phyloP scores from a whole-genome alignment of 805 yeast genomes.

The Cyberlindnera americana region DNA sequence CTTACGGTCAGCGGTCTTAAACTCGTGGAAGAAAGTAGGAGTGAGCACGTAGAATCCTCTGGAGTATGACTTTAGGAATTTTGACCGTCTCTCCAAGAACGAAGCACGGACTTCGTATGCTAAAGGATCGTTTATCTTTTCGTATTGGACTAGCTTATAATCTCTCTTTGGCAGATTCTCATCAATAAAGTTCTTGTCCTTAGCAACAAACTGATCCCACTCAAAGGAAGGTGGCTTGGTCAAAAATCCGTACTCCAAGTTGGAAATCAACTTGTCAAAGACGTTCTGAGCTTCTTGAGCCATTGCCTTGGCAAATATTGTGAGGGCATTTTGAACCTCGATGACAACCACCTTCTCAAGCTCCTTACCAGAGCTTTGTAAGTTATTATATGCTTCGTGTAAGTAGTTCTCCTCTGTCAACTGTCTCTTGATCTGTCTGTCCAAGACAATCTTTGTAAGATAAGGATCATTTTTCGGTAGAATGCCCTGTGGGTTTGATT shows the following conservation, averaged over 20 bases:
- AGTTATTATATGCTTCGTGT: conserved; percentile 83
- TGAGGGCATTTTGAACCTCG: conserved; percentile 81
- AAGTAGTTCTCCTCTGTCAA: conserved; percentile 79
- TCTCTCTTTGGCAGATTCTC: conserved; percentile 59
- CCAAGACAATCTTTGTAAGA: conserved; percentile 65
- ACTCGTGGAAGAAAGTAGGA: conserved; percentile 84
- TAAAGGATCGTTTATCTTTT: conserved; percentile 65
- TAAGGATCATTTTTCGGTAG: conserved; percentile 75
- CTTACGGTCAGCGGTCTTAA: conserved; percentile 77
- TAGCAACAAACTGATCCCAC: conserved; percentile 80
- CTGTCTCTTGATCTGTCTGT: conserved; percentile 73
- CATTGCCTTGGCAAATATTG: conserved; percentile 64
- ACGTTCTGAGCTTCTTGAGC: conserved; percentile 74
- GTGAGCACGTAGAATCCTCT: conserved; percentile 90
- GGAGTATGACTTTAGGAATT: conserved; percentile 86
- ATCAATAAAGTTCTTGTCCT: conserved; percentile 69
- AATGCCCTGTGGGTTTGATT: conserved; percentile 39
- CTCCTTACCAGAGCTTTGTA: conserved; percentile 84
- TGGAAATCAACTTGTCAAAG: conserved; percentile 61
- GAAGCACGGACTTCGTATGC: conserved; percentile 73
- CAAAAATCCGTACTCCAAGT: conserved; percentile 64
- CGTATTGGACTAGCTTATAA: conserved; percentile 58
- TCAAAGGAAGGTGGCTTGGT: conserved; percentile 77
- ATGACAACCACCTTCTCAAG: conserved; percentile 82
- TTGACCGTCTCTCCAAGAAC: conserved; percentile 82